Conservation (phyloP, 2,329 filamentous ascomycete genomes). For the Nemania sp. region DNA sequence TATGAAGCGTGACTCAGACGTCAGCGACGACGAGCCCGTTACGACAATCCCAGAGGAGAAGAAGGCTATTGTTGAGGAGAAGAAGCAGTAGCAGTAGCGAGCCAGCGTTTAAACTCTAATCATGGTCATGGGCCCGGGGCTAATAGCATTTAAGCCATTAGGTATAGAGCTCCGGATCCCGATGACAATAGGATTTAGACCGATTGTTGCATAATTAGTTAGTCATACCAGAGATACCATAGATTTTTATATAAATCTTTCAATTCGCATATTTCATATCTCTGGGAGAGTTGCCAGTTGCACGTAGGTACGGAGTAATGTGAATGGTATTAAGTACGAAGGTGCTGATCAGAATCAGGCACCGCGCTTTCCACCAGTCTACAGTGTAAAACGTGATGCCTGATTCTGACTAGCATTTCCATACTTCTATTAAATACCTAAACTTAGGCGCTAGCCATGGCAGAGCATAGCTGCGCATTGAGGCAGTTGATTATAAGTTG, state of each 20-base stretch:
- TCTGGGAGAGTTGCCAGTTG: too few relatives aligned
- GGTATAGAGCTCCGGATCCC: background rate
- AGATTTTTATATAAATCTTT: background rate
- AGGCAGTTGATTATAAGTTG: too few relatives aligned
- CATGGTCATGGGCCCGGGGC: background rate
- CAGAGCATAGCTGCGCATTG: too few relatives aligned
- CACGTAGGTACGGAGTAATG: too few relatives aligned
- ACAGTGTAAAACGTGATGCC: too few relatives aligned
- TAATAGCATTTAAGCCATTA: background rate
- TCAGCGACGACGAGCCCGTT: constrained; percentile 33
- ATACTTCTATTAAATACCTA: background rate
- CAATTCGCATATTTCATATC: background rate
- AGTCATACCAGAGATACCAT: background rate
- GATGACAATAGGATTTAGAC: background rate
- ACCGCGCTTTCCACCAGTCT: too few relatives aligned
- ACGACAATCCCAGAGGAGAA: constrained; percentile 50
- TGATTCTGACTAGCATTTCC: too few relatives aligned
- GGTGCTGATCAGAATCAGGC: too few relatives aligned
- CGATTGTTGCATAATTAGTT: background rate
- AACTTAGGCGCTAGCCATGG: too few relatives aligned
- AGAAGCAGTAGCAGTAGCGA: constrained; percentile 26
- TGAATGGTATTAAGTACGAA: too few relatives aligned
- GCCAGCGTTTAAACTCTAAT: too few relatives aligned
- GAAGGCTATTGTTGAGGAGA: constrained; percentile 55
- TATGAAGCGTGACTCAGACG: constrained; percentile 37